phyloP scores from a whole-genome alignment of 352 stramenopile genomes.

The Aphanomyces euteiches region DNA sequence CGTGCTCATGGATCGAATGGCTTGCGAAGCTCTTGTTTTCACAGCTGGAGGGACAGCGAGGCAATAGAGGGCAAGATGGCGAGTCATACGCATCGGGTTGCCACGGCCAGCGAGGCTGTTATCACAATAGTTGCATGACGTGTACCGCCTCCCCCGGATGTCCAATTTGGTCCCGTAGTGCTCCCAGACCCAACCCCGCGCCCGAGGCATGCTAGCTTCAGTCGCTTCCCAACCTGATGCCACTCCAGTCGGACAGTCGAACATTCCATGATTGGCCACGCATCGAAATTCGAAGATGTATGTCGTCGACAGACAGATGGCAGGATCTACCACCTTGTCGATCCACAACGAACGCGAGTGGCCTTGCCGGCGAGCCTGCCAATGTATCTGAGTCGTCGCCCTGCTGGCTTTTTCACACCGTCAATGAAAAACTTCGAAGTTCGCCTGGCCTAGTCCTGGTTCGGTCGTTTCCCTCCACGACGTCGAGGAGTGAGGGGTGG shows the following conservation, averaged over 20 bases:
- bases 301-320: too few relatives aligned
- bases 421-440: too few relatives aligned
- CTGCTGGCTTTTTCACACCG: too few relatives aligned
- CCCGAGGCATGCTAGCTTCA: background rate
- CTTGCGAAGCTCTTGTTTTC: background rate
- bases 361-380: too few relatives aligned
- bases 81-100: conserved; percentile 14
- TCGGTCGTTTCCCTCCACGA: too few relatives aligned
- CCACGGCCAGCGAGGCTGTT: background rate
- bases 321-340: too few relatives aligned
- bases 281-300: background rate
- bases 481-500: too few relatives aligned
- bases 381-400: too few relatives aligned
- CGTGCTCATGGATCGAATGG: background rate
- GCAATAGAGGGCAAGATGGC: conserved; percentile 8
- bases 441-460: too few relatives aligned
- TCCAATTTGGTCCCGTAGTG: conserved; percentile 1
- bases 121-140: conserved; percentile 7
- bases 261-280: background rate
- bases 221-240: background rate
- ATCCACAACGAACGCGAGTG: too few relatives aligned
- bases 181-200: conserved; percentile 14
- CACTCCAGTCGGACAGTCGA: background rate
- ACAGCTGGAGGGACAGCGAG: background rate
- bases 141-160: background rate